A percentile compares a stretch with the other conserved stretches of the same genome.
phyloP scores from a whole-genome alignment of 164 flowering plant genomes.

The Stephania cephalantha region DNA sequence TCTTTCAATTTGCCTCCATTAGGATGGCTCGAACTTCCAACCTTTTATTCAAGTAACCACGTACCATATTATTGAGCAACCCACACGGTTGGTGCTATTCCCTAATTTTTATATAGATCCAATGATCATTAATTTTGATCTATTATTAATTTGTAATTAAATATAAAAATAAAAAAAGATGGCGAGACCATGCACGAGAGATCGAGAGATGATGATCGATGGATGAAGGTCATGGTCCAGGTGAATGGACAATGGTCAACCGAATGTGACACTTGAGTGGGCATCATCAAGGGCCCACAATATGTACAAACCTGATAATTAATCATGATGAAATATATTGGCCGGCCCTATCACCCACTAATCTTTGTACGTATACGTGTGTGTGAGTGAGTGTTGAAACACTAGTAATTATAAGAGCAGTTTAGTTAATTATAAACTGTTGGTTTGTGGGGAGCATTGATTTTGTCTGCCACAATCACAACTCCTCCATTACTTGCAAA shows the following conservation, averaged over 20 bases:
- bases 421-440: slow-evolving; percentile 1
- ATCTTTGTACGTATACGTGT: background rate
- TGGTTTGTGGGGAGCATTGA: slow-evolving; percentile 31
- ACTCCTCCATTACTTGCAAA: slow-evolving; percentile 9
- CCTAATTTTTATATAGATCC: background rate
- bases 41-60: no score
- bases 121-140: background rate
- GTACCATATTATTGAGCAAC: background rate
- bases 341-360: slow-evolving; percentile 14
- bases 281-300: slow-evolving; percentile 11
- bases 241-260: background rate
- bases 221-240: background rate
- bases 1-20: no score
- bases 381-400: background rate
- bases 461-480: slow-evolving; percentile 49
- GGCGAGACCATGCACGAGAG: background rate
- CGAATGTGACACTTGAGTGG: slow-evolving; percentile 4
- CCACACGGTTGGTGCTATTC: background rate
- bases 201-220: background rate
- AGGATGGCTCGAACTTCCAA: background rate
- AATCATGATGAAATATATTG: slow-evolving; percentile 13
- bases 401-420: background rate
- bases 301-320: background rate
- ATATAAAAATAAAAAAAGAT: background rate
- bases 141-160: background rate